Evolutionary conservation across 768 basidiomycete genomes (phyloP).

Genomic region (Kwoniella dendrophila): DNA sequence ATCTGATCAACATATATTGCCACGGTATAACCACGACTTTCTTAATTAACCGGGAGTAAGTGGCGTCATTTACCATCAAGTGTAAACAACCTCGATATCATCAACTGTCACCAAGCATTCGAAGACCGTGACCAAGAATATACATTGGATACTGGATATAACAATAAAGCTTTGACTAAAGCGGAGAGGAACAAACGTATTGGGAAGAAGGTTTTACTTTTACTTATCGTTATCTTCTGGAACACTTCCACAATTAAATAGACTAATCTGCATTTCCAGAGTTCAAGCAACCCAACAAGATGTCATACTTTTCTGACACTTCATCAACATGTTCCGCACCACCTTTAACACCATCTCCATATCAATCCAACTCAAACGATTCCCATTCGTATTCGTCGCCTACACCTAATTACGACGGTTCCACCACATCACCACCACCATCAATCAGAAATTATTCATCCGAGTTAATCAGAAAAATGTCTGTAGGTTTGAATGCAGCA

Average conservation of each 20-base stretch:
- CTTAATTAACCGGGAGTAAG: neutral
- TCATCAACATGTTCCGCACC: conserved; percentile 17
- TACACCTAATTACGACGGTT: conserved; percentile 9
- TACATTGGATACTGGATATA: too few relatives aligned
- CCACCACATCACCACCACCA: conserved; percentile 31
- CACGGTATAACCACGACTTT: neutral
- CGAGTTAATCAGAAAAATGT: conserved; percentile 25
- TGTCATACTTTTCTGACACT: conserved; percentile 24
- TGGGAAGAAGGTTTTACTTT: too few relatives aligned
- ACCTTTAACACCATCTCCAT: neutral
- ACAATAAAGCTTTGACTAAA: too few relatives aligned
- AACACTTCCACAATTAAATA: too few relatives aligned
- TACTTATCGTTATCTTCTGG: neutral
- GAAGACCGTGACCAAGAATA: too few relatives aligned
- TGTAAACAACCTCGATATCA: too few relatives aligned
- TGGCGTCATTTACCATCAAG: neutral
- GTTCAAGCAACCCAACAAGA: neutral
- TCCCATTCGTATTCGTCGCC: conserved; percentile 11
- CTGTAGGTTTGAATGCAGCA: conserved; percentile 30
- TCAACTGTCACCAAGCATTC: too few relatives aligned
- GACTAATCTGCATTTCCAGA: too few relatives aligned
- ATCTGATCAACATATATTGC: neutral
- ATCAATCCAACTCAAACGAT: neutral
- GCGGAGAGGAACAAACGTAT: too few relatives aligned
- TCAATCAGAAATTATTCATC: conserved; percentile 32